Conservation (phyloP, 2,329 filamentous ascomycete genomes). For the Sporothrix protearum region DNA sequence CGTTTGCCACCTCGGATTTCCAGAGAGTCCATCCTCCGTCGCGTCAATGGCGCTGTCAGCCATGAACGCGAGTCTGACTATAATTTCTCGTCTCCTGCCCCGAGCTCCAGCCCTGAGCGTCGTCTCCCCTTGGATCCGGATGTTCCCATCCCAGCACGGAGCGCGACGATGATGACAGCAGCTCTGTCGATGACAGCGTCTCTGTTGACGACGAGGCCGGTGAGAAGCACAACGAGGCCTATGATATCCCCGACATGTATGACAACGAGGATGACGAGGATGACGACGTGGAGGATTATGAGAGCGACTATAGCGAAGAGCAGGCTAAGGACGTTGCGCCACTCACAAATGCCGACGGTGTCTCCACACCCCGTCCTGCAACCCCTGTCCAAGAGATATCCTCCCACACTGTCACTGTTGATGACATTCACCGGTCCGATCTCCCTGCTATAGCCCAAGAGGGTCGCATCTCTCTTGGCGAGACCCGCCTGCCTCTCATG, state of each 20-base stretch:
- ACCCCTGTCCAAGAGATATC: conserved; percentile 37
- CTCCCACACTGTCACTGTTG: conserved; percentile 25
- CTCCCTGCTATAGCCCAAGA: conserved; percentile 28
- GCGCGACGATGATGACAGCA: conserved; percentile 28
- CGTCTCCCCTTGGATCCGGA: conserved; percentile 73
- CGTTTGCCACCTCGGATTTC: conserved; percentile 76
- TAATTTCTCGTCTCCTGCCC: conserved; percentile 60
- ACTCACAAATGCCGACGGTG: conserved; percentile 45
- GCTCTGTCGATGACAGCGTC: conserved; percentile 39
- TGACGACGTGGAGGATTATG: conserved; percentile 46
- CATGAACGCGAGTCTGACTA: conserved; percentile 60
- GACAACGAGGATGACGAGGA: conserved; percentile 47
- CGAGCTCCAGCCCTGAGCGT: conserved; percentile 56
- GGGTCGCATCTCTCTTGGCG: conserved; percentile 25
- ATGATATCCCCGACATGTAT: conserved; percentile 37
- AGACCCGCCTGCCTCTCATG: conserved; percentile 16
- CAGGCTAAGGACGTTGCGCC: conserved; percentile 33
- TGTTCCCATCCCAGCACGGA: conserved; percentile 83
- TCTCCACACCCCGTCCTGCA: conserved; percentile 48
- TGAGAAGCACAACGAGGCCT: conserved; percentile 45
- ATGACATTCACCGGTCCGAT: conserved; percentile 24
- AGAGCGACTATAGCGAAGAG: conserved; percentile 56
- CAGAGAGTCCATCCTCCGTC: conserved; percentile 85
- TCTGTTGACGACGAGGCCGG: conserved; percentile 49
- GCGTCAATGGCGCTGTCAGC: conserved; percentile 65